phyloP scores from a whole-genome alignment of 352 stramenopile species.

The Phytophthora kernoviae region DNA sequence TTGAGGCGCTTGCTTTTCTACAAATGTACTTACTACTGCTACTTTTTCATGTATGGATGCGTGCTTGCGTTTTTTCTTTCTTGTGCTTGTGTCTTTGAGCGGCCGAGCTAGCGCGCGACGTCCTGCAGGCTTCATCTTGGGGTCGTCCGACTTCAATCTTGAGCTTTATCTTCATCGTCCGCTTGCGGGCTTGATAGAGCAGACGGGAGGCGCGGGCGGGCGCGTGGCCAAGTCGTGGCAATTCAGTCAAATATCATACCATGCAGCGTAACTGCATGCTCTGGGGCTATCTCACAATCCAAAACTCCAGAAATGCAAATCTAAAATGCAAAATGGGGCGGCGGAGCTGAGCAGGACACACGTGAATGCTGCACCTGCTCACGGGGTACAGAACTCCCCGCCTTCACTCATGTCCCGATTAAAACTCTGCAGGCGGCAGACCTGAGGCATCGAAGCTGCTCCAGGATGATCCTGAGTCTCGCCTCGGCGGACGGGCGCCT shows the following conservation, averaged over 20 bases:
- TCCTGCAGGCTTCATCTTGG: constrained; percentile 16
- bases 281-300: constrained; percentile 38
- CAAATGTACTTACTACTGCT: constrained; percentile 56
- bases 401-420: constrained; percentile 6
- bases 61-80: constrained; percentile 29
- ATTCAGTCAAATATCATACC: constrained; percentile 45
- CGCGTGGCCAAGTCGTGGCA: constrained; percentile 34
- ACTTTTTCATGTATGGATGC: constrained; percentile 34
- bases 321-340: constrained; percentile 39
- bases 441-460: constrained; percentile 50
- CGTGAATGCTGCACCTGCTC: constrained; percentile 12
- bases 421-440: constrained; percentile 47
- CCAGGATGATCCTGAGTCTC: constrained; percentile 66
- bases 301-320: constrained; percentile 52
- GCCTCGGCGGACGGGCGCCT: constrained; percentile 33
- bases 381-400: neutral
- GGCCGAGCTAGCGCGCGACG: constrained; percentile 2
- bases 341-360: constrained; percentile 15
- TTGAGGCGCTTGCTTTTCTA: constrained; percentile 47
- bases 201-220: constrained; percentile 24
- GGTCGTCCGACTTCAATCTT: constrained; percentile 34
- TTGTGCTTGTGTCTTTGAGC: constrained; percentile 23
- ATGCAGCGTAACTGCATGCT: constrained; percentile 44
- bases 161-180: constrained; percentile 38
- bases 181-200: constrained; percentile 28